Base-by-base conservation (phyloP, 192 early-diverging fungal species). In the Chytriomyces confervae region DNA sequence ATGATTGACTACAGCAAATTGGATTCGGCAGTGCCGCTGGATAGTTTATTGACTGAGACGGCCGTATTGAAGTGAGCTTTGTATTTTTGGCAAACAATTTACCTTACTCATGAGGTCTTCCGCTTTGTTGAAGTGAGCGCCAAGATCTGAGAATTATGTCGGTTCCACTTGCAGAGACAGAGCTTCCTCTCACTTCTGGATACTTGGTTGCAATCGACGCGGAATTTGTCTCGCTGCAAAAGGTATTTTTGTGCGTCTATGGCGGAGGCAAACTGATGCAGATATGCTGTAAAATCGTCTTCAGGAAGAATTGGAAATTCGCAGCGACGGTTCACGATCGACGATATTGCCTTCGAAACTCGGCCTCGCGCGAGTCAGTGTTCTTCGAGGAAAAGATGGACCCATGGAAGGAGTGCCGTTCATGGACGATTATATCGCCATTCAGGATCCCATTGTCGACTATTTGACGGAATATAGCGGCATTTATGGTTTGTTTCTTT, bases 71-170 rank as follows among this genome's bases (percentile, higher is more conserved):
- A 36, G 29, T 36, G 29, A 36, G 29, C 29, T n/a, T n/a, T n/a
- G n/a, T n/a, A n/a, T n/a, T n/a, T n/a, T n/a, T n/a, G n/a, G n/a
- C n/a, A n/a, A n/a, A n/a, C n/a, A n/a, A n/a, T n/a, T n/a, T n/a
- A n/a, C n/a, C n/a, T n/a, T n/a, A n/a, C n/a, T n/a, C n/a, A n/a
- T n/a, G n/a, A n/a, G n/a, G n/a, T n/a, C n/a, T n/a, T n/a, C n/a
- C n/a, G n/a, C n/a, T n/a, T n/a, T n/a, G n/a, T n/a, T n/a, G n/a
- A n/a, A n/a, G 48, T 90, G 91, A 18, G 82, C 92, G 20, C 96
- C 96, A 0, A 97, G 97, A 80, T 95, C 98, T 62, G 97, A 99
- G 79, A 96, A 99, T 81, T 97, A 99, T 78, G 93, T 99, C 66
- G 6, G 94, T 95, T 64, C 92, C 93, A 9, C 88, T 99, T 43